Evolutionary conservation across 2,329 filamentous ascomycete species (phyloP).

Genomic region (Chalaropsis ovoidea): DNA sequence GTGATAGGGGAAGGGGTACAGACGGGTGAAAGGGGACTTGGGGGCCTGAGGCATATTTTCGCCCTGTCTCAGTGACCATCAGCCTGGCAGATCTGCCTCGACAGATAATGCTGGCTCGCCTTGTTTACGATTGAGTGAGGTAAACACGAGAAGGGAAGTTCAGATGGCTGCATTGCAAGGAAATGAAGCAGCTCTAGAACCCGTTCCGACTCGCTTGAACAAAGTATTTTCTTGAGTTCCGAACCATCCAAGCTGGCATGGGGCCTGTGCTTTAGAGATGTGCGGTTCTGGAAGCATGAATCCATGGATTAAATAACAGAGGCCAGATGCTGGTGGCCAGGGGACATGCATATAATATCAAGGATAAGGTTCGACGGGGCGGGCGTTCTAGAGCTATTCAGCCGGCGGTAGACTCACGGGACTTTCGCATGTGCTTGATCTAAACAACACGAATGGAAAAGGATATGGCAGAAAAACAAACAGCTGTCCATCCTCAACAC

Average conservation of each 20-base stretch:
- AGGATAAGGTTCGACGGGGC: not conserved
- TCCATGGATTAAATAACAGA: not conserved
- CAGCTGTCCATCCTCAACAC: not conserved
- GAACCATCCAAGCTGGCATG: not conserved
- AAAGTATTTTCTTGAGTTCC: not conserved
- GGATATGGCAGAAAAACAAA: not conserved
- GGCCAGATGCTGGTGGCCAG: not conserved
- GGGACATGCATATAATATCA: not conserved
- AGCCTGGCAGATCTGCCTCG: not conserved
- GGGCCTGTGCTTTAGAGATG: not conserved
- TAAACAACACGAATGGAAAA: not conserved
- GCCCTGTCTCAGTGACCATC: not conserved
- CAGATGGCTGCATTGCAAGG: not conserved
- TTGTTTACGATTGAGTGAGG: not conserved
- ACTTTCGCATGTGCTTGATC: too few relatives aligned
- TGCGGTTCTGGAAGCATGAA: conserved; percentile 1
- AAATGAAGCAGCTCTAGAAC: conserved; percentile 2
- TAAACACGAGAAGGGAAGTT: not conserved
- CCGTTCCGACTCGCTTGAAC: not conserved
- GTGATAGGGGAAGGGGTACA: not conserved
- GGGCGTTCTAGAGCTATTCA: not conserved
- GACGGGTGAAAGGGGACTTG: not conserved
- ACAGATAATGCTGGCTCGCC: not conserved
- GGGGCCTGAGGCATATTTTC: not conserved
- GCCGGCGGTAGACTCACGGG: not conserved